Base-by-base conservation (phyloP, 441 rosid species). In the Breynia disticha region DNA sequence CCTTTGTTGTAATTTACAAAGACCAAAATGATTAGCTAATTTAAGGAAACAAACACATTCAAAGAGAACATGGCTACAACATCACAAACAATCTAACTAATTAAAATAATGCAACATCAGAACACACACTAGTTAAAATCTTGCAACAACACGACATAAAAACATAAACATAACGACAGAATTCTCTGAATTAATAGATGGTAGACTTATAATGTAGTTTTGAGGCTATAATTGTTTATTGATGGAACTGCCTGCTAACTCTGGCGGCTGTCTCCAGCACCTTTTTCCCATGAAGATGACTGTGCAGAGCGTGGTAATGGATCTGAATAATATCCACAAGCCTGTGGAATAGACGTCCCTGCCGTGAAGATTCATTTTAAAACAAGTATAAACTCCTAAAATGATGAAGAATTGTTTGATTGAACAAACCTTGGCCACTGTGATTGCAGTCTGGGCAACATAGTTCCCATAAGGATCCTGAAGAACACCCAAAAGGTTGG, bases 371-470 rank as follows among this genome's bases (percentile, higher is more conserved):
- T 17, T 14, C 14, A 17, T 11, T 41, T 0, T 41, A 6, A 41
- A 28, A 41, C 10, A 41, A 41, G 10, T 37, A 5, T 37, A 41
- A 41, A 41, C n/a, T 2, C 9, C 43, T 6, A 11, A 11, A 41
- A 41, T 41, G 44, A 11, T 7, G n/a, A 42, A 11, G 14, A 6
- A 7, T 19, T 5, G 2, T 1, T 8, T 5, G 5, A 38, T 19
- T 21, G 13, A 7, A 7, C 67, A 42, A 12, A 77, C 85, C 85
- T 67, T 61, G 13, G 77, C 63, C 1, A 24, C 53, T 2, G 3
- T 2, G 37, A 78, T 46, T n/a, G 79, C 79, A 4, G 63, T 37
- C 51, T 72, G 77, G 57, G 57, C 48, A 50, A 80, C 86, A 49
- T 52, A 80, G 65, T 80, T 80, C 0, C 83, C 86, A 42, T 1